Evolutionary conservation across 2,329 filamentous ascomycete genomes (phyloP).

Genomic region (Coccinonectria pachysandricola): DNA sequence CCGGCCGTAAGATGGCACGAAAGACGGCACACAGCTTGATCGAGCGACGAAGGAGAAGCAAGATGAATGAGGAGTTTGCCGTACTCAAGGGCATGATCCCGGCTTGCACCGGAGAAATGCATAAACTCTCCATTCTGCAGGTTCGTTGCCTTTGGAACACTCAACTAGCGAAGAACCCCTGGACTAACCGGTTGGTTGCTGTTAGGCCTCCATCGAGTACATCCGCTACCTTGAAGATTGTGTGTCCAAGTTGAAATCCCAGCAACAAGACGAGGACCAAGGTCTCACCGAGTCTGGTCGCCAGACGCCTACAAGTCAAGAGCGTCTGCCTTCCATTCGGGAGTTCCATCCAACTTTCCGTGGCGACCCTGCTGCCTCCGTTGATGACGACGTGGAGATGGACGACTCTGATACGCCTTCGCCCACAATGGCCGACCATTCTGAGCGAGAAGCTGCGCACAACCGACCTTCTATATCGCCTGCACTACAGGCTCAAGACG

Average conservation of each 20-base stretch:
- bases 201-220: conserved; percentile 94
- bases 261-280: conserved; percentile 28
- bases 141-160: too few species aligned
- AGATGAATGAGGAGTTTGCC: conserved; percentile 98
- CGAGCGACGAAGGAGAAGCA: conserved; percentile 77
- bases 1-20: conserved; percentile 86
- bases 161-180: too few species aligned
- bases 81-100: conserved; percentile 93
- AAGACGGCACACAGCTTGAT: conserved; percentile 96
- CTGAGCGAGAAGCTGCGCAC: conserved; percentile 12
- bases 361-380: conserved; percentile 25
- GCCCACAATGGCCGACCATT: conserved; percentile 30
- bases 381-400: conserved; percentile 49
- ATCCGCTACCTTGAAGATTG: conserved; percentile 89
- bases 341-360: conserved; percentile 32
- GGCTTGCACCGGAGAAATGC: conserved; percentile 94
- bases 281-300: conserved; percentile 17
- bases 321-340: conserved; percentile 26
- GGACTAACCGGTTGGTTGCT: too few species aligned
- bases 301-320: conserved; percentile 17
- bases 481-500: conserved; percentile 36
- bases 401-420: conserved; percentile 40
- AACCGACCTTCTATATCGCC: conserved; percentile 43
- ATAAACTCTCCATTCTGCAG: conserved; percentile 91
- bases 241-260: conserved; percentile 65